Evolutionary conservation across 495 filamentous ascomycete genomes (phyloP), one percentile per base, ranked within the genome.

Genomic region (Neurospora sp.): DNA sequence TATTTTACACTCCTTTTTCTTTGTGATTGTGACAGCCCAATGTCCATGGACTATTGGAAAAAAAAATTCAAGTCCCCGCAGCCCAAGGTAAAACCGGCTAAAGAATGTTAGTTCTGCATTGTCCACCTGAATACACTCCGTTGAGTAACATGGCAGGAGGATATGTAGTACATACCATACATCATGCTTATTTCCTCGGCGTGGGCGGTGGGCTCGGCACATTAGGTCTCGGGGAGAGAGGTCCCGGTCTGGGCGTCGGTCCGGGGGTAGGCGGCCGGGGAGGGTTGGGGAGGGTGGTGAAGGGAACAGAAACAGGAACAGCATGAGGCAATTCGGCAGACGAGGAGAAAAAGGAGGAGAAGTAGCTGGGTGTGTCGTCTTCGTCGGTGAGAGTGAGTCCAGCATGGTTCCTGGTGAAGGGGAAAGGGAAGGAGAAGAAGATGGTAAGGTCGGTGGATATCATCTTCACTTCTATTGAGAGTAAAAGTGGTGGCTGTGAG

Each of bases 121-220:
- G 27, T 27, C 27, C 27, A 27, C 27, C 27, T 27, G 1, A 27
- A 27, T 27, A 27, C 27, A 27, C 27, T 27, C 27, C 1, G 27
- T 27, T 27, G 27, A 27, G 27, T 27, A 27, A 27, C 27, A 27
- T 27, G 27, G 27, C 27, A 27, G 27, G 27, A 27, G 27, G 27
- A 27, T 27, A 27, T 27, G 27, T 27, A 27, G 27, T 31, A 31
- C 27, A 31, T 0, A 31, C 27, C 27, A 3, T 31, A 3, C 27
- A 31, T 31, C 2, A 31, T 27, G 27, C 4, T 16, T 0, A 61
- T 35, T 18, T 61, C 27, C 53, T 61, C 53, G 74, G 74, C 0
- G 74, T 73, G 39, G 68, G 69, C 27, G 74, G 74, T 8, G 74
- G 74, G 5, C 71, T 44, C 5, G 74, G 74, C 14, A 73, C 69